A percentile compares a stretch with the other conserved stretches of the same genome.
Conservation (phyloP, 2,329 filamentous ascomycete species). For the Talaromyces sp. region DNA sequence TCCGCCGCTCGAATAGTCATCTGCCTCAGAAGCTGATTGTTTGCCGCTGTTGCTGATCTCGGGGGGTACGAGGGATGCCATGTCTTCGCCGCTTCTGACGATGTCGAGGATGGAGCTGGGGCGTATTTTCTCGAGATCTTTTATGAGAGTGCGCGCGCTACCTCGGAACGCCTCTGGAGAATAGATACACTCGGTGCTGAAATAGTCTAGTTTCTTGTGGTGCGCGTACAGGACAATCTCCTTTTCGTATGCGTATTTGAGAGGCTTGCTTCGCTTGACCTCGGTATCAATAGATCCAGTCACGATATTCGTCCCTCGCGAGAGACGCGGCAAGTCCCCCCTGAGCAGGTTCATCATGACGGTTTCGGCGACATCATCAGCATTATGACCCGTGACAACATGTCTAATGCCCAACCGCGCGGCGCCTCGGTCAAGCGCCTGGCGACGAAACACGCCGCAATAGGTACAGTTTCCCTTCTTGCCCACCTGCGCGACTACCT, state of each 20-base stretch:
- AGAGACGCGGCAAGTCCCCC: slow-evolving; percentile 80
- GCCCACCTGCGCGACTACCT: slow-evolving; percentile 91
- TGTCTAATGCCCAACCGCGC: slow-evolving; percentile 82
- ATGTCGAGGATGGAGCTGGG: slow-evolving; percentile 94
- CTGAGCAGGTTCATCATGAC: slow-evolving; percentile 95
- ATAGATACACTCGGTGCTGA: slow-evolving; percentile 97
- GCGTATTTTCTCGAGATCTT: slow-evolving; percentile 86
- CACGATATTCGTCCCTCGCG: slow-evolving; percentile 84
- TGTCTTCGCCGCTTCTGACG: slow-evolving; percentile 90
- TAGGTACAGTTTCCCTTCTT: slow-evolving; percentile 99
- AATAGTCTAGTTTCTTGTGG: slow-evolving; percentile 95
- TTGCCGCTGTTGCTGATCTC: slow-evolving; percentile 39
- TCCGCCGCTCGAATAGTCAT: slow-evolving; percentile 56
- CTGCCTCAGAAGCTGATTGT: slow-evolving; percentile 40
- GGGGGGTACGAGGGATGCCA: slow-evolving; percentile 77
- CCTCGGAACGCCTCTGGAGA: slow-evolving; percentile 94
- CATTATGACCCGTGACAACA: slow-evolving; percentile 96
- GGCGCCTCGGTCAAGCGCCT: slow-evolving; percentile 88
- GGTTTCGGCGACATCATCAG: slow-evolving; percentile 94
- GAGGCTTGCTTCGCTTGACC: slow-evolving; percentile 89
- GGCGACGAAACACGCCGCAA: slow-evolving; percentile 90
- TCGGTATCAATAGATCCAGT: slow-evolving; percentile 73
- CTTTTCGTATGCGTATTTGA: slow-evolving; percentile 98
- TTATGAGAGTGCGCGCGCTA: slow-evolving; percentile 85
- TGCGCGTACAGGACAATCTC: slow-evolving; percentile 98